These are phyloP conservation scores for Lophiostoma macrostomum DNA, from an alignment of 495 filamentous ascomycete genomes.

Conservation along the genomic window DNA sequence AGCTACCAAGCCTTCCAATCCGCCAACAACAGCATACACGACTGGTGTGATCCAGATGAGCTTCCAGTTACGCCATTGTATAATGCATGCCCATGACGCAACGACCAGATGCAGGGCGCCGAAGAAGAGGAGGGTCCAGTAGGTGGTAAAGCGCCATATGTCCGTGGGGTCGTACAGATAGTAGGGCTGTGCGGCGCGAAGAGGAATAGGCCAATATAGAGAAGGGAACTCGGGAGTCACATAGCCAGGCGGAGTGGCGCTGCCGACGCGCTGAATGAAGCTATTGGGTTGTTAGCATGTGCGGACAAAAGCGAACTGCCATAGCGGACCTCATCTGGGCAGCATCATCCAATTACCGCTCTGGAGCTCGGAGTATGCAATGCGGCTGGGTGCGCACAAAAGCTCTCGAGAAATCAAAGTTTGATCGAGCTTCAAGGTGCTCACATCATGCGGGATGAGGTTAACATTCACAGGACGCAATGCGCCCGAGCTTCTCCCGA, in stretches of 20 bases:
- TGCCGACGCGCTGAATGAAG: conserved; percentile 38
- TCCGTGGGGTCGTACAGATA: conserved; percentile 77
- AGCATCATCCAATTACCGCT: background rate
- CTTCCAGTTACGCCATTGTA: conserved; percentile 66
- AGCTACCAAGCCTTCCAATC: conserved; percentile 76
- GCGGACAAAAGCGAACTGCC: background rate
- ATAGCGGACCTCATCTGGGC: conserved; percentile 21
- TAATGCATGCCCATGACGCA: conserved; percentile 66
- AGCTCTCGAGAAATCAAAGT: no score
- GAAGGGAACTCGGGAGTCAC: conserved; percentile 76
- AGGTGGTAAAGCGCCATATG: conserved; percentile 88
- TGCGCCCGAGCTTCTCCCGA: conserved; percentile 9
- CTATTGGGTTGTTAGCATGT: conserved; percentile 4
- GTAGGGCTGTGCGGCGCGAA: conserved; percentile 48
- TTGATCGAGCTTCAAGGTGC: no score
- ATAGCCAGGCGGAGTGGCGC: conserved; percentile 64
- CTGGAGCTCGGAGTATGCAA: background rate
- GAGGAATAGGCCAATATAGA: conserved; percentile 72
- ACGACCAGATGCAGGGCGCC: conserved; percentile 66
- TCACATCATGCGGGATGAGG: no score
- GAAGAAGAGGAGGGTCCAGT: conserved; percentile 79
- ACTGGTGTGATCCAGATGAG: conserved; percentile 74
- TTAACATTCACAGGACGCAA: no score
- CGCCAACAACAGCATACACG: conserved; percentile 69
- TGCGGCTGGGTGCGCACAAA: no score